A percentile compares a stretch with the other conserved stretches of the same genome.
These are phyloP conservation scores for Annulohypoxylon truncatum DNA, from an alignment of 2,329 filamentous ascomycete species.

Conservation along the genomic window DNA sequence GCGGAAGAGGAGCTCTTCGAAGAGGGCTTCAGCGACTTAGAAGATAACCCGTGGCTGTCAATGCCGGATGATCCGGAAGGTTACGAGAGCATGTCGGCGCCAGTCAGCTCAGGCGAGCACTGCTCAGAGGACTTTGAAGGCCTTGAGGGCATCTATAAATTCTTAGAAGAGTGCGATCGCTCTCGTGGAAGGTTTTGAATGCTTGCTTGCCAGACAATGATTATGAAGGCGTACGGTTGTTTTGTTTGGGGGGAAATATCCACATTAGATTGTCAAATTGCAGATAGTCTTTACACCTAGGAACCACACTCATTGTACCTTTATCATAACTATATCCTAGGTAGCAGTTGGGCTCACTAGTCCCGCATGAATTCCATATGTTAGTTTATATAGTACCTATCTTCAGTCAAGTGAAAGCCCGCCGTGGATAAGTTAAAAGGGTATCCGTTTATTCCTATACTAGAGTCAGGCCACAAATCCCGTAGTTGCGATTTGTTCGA, in stretches of 20 bases:
- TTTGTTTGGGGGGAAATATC: conserved; percentile 3
- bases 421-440: conserved; percentile 15
- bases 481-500: neutral
- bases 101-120: conserved; percentile 57
- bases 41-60: conserved; percentile 62
- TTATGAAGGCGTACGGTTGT: conserved; percentile 22
- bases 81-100: conserved; percentile 64
- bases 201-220: neutral
- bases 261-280: neutral
- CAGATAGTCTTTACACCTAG: conserved; percentile 14
- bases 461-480: neutral
- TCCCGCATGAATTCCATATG: conserved; percentile 28
- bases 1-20: conserved; percentile 56
- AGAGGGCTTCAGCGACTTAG: conserved; percentile 53
- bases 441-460: conserved; percentile 30
- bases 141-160: conserved; percentile 67
- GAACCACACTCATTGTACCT: conserved; percentile 38
- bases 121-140: conserved; percentile 64
- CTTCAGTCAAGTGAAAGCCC: neutral
- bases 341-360: conserved; percentile 9
- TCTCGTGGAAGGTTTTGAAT: conserved; percentile 41
- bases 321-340: conserved; percentile 23
- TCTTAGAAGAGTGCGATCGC: conserved; percentile 68
- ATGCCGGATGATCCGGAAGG: conserved; percentile 56
- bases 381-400: conserved; percentile 7